Conservation (phyloP, 441 rosid species). For the Syzygium malaccense region DNA sequence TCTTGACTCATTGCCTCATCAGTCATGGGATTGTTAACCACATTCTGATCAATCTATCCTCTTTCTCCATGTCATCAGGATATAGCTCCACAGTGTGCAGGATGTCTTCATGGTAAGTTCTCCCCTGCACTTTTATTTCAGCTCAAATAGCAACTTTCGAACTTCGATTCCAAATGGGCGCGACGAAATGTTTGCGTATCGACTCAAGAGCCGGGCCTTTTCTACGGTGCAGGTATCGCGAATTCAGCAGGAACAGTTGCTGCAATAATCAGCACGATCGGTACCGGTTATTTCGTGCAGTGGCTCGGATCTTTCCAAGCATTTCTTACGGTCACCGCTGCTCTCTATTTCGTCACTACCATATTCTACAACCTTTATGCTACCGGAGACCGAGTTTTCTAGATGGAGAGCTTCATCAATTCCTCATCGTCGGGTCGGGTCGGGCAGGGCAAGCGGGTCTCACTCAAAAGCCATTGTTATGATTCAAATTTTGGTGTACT, state of each 20-base stretch:
- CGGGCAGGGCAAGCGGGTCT: not conserved
- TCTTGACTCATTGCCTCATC: not conserved
- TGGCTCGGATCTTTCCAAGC: constrained; percentile 94
- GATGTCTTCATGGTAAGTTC: constrained; percentile 69
- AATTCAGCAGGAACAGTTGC: constrained; percentile 92
- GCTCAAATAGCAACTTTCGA: not conserved
- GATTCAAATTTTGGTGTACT: not conserved
- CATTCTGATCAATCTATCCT: not conserved
- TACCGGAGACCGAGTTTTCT: constrained; percentile 83
- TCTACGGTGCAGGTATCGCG: constrained; percentile 43
- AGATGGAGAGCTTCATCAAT: not conserved
- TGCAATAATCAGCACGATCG: constrained; percentile 88
- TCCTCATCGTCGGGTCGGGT: not conserved
- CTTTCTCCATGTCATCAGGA: constrained; percentile 33
- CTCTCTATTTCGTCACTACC: constrained; percentile 60
- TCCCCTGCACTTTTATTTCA: not conserved
- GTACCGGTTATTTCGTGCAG: constrained; percentile 88
- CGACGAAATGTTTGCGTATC: not conserved
- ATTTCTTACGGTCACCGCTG: constrained; percentile 67
- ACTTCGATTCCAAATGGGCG: not conserved
- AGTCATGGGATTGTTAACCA: constrained; percentile 55
- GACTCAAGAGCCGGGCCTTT: not conserved
- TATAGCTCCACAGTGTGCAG: constrained; percentile 83
- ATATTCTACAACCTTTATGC: constrained; percentile 68
- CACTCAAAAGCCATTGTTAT: not conserved